A percentile compares a stretch with the other conserved stretches of the same genome.
These are phyloP conservation scores for Yarrowia hollandica DNA, from an alignment of 805 yeast genomes.

Conservation along the genomic window DNA sequence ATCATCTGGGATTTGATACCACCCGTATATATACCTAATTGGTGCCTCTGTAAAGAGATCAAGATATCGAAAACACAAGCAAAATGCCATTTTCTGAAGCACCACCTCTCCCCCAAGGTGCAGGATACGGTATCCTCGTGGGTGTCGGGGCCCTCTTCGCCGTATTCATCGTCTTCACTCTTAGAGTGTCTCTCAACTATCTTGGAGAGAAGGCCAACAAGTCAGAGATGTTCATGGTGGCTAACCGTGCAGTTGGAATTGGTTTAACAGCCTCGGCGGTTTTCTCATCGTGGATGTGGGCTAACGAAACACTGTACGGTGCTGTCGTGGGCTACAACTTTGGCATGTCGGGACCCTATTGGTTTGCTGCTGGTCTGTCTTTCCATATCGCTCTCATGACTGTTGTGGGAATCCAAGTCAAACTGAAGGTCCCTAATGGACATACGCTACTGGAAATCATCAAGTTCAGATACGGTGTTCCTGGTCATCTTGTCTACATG, in stretches of 20 bases:
- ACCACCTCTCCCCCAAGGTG: slow-evolving; percentile 46
- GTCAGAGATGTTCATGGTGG: slow-evolving; percentile 41
- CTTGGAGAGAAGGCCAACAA: slow-evolving; percentile 34
- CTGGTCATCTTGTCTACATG: slow-evolving; percentile 49
- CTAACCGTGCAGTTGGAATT: slow-evolving; percentile 45
- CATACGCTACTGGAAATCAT: slow-evolving; percentile 79
- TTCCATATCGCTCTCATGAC: slow-evolving; percentile 75
- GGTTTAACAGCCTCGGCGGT: slow-evolving; percentile 50
- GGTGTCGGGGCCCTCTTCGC: slow-evolving; percentile 75
- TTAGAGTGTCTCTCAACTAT: slow-evolving; percentile 34
- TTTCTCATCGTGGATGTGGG: slow-evolving; percentile 53
- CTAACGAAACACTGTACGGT: slow-evolving; percentile 45
- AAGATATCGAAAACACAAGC: not conserved
- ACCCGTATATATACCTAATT: slow-evolving; percentile 3
- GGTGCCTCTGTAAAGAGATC: not conserved
- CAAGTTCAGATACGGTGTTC: slow-evolving; percentile 63
- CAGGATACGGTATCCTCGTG: slow-evolving; percentile 79
- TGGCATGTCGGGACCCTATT: slow-evolving; percentile 60
- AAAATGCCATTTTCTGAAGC: slow-evolving; percentile 16
- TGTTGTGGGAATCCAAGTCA: slow-evolving; percentile 72
- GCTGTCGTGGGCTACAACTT: slow-evolving; percentile 46
- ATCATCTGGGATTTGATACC: not conserved
- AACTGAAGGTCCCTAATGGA: slow-evolving; percentile 75
- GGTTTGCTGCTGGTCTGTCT: slow-evolving; percentile 78
- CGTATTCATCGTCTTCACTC: slow-evolving; percentile 38